phyloP scores from a whole-genome alignment of 2,329 filamentous ascomycete genomes.

The Volutella citrinella region DNA sequence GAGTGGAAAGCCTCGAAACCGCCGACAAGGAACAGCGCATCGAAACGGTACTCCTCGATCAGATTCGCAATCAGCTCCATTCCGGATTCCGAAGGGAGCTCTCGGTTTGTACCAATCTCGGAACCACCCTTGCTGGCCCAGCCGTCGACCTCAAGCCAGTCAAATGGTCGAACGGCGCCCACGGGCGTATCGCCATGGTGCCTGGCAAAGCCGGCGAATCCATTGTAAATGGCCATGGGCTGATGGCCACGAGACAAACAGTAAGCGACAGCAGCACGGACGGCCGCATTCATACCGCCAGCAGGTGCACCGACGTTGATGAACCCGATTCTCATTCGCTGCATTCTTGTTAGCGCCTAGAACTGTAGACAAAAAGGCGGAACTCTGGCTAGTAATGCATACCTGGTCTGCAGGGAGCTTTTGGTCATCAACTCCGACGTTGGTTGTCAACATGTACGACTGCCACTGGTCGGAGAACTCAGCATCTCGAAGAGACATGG shows the following conservation, averaged over 20 bases:
- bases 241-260: conserved; percentile 90
- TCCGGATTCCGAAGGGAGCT: conserved; percentile 80
- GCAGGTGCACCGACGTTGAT: conserved; percentile 96
- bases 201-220: conserved; percentile 88
- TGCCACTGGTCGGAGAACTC: conserved; percentile 93
- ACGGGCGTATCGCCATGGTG: conserved; percentile 83
- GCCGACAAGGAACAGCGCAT: conserved; percentile 87
- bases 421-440: conserved; percentile 67
- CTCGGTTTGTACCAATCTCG: conserved; percentile 96
- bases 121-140: conserved; percentile 98
- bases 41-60: conserved; percentile 83
- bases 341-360: too few relatives aligned
- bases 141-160: conserved; percentile 90
- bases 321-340: conserved; percentile 91
- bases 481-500: conserved; percentile 84
- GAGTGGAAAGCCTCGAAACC: conserved; percentile 97
- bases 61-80: conserved; percentile 79
- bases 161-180: conserved; percentile 78
- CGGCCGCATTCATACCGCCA: conserved; percentile 97
- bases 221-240: conserved; percentile 90
- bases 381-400: too few relatives aligned
- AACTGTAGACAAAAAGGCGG: too few relatives aligned
- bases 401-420: conserved; percentile 70
- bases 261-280: conserved; percentile 88
- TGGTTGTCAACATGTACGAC: conserved; percentile 88